Evolutionary conservation across 768 basidiomycete species (phyloP).

Genomic region (Infundibulicybe gibba): DNA sequence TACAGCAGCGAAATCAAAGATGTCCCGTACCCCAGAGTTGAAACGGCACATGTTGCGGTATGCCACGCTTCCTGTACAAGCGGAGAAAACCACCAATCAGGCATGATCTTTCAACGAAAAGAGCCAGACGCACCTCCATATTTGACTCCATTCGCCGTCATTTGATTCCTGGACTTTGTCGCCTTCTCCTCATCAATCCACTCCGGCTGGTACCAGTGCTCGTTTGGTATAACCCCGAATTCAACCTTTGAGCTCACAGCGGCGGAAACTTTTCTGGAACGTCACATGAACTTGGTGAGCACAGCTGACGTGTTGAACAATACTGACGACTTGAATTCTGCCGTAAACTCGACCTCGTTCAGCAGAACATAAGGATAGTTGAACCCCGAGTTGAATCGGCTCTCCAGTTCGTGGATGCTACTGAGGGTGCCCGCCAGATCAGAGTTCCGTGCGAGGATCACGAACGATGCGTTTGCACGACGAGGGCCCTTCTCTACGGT

Average conservation of each 20-base stretch:
- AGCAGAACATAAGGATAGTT: conserved; percentile 88
- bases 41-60: conserved; percentile 80
- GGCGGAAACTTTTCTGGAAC: conserved; percentile 17
- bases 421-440: conserved; percentile 55
- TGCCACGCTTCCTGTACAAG: conserved; percentile 21
- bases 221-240: conserved; percentile 64
- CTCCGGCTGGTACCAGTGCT: conserved; percentile 75
- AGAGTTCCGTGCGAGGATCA: conserved; percentile 60
- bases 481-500: conserved; percentile 27
- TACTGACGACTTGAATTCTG: conserved; percentile 65
- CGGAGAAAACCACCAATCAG: not conserved
- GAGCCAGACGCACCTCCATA: conserved; percentile 35
- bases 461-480: conserved; percentile 34
- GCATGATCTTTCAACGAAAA: not conserved
- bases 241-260: conserved; percentile 24
- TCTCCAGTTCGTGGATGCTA: conserved; percentile 74
- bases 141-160: conserved; percentile 47
- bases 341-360: conserved; percentile 78
- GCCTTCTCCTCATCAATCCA: conserved; percentile 78
- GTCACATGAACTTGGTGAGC: not conserved
- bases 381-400: conserved; percentile 74
- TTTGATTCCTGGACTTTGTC: conserved; percentile 47
- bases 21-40: conserved; percentile 54
- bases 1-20: conserved; percentile 19
- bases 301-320: conserved; percentile 1